Evolutionary conservation across 1,284 basidiomycete species (phyloP), one percentile per base, ranked within the genome.

Genomic region (Cryptococcus neoformans): DNA sequence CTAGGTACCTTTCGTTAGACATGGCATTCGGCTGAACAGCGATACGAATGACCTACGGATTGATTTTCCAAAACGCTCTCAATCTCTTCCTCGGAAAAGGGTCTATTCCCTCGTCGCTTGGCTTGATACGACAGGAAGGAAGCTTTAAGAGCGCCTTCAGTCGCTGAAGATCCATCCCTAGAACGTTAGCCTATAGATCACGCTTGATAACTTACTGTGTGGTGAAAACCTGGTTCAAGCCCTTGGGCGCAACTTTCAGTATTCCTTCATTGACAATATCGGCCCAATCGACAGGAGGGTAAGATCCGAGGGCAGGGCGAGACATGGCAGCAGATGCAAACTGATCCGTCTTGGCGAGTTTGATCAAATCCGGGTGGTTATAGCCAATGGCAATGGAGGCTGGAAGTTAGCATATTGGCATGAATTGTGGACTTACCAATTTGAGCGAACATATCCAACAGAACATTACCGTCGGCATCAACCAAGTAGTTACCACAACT

Each of bases 371-470:
- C 1, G 80, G 80, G 55, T 81, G 75, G 65, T 82, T 82, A 74
- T 82, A 83, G 28, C 76, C 76, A 28, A 78, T 40, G 0, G 78
- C 75, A 49, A 81, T 81, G 41, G 75, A 78, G 12, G 77, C 28
- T 28, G 4, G 28, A 28, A 4, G 28, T 28, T 28, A 28, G 28
- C 28, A 28, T 28, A 28, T 28, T 28, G 28, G 28, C 28, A 28
- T 28, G 28, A 28, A 28, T 4, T 28, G 28, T 4, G 28, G 4
- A 28, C 28, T 28, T 28, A 28, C 28, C 75, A 59, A 76, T 75
- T 67, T 83, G 82, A 2, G 79, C 80, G 64, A 81, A 83, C 42
- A 83, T 79, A 57, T 83, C 82, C 49, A 83, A 77, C 10, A 81
- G 63, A 38, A 69, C 67, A 68, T 83, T 83, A 21, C 80, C 81